Evolutionary conservation across 148 eudicot genomes (phyloP).

Genomic region (Euryodendron excelsum): DNA sequence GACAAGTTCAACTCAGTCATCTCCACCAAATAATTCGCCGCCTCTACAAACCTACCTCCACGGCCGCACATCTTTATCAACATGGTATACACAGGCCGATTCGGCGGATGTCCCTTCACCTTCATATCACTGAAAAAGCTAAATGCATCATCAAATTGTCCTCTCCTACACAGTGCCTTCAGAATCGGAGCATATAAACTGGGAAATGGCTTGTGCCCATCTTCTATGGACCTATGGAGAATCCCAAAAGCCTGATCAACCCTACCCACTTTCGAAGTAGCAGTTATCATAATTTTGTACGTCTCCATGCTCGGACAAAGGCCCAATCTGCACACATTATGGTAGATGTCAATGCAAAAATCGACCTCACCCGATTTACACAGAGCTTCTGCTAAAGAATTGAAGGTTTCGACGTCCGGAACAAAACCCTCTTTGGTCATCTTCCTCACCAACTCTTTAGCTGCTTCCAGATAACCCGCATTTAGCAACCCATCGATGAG

Average conservation of each 20-base stretch:
- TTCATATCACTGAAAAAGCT: constrained; percentile 95
- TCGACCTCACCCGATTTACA: constrained; percentile 72
- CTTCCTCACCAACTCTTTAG: constrained; percentile 71
- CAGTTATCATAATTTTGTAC: constrained; percentile 73
- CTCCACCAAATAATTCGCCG: constrained; percentile 91
- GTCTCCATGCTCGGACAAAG: constrained; percentile 72
- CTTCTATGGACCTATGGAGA: constrained; percentile 80
- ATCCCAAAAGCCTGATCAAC: constrained; percentile 74
- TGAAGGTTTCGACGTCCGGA: constrained; percentile 82
- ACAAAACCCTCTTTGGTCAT: constrained; percentile 83
- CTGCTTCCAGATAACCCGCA: constrained; percentile 89
- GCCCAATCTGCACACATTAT: constrained; percentile 68
- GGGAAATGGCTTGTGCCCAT: constrained; percentile 87
- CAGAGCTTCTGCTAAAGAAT: constrained; percentile 73
- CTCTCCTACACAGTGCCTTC: constrained; percentile 73
- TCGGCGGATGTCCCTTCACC: constrained; percentile 76
- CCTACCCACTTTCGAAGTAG: constrained; percentile 59
- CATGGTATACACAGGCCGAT: constrained; percentile 88
- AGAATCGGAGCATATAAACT: constrained; percentile 94
- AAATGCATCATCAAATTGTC: constrained; percentile 89
- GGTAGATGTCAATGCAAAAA: constrained; percentile 67
- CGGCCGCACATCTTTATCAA: constrained; percentile 84
- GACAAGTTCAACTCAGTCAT: constrained; percentile 76
- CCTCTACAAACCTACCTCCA: constrained; percentile 86
- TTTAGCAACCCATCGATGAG: constrained; percentile 82